phyloP scores from a whole-genome alignment of 2,329 filamentous ascomycete species.

The Xylariaceae sp. region DNA sequence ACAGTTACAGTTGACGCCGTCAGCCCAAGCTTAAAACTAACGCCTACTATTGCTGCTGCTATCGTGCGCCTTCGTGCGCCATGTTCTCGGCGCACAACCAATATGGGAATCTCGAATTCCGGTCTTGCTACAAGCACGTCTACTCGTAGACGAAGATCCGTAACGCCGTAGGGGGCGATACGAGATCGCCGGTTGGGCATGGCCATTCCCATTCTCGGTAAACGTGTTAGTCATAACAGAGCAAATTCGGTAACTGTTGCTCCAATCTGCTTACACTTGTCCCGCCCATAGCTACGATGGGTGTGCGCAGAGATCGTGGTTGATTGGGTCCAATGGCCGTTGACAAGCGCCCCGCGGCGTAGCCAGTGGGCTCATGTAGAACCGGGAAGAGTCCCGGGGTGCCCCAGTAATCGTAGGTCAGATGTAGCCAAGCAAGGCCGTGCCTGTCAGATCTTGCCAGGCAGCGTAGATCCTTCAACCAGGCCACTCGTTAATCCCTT shows the following conservation, averaged over 20 bases:
- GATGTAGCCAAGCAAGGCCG: conserved; percentile 14
- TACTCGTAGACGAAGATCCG: neutral
- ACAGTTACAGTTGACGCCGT: conserved; percentile 1
- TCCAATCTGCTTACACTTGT: neutral
- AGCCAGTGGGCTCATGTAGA: conserved; percentile 2
- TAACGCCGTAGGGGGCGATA: neutral
- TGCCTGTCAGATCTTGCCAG: conserved; percentile 16
- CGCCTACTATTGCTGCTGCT: neutral
- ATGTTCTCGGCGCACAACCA: neutral
- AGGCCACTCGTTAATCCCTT: neutral
- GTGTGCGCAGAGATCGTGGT: conserved; percentile 4
- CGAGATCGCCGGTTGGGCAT: neutral
- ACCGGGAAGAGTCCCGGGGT: conserved; percentile 14
- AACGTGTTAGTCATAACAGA: neutral
- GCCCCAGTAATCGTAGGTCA: conserved; percentile 11
- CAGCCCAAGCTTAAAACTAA: neutral
- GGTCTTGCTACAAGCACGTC: neutral
- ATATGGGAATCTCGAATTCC: neutral
- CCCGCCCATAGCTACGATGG: neutral
- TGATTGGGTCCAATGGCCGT: neutral
- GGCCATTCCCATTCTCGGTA: conserved; percentile 5
- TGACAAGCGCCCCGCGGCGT: conserved; percentile 11
- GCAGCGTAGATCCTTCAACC: conserved; percentile 7
- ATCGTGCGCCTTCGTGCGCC: neutral
- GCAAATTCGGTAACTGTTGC: neutral